These are phyloP conservation scores for Penicillium turbatum DNA, from an alignment of 495 filamentous ascomycete species.

Conservation along the genomic window DNA sequence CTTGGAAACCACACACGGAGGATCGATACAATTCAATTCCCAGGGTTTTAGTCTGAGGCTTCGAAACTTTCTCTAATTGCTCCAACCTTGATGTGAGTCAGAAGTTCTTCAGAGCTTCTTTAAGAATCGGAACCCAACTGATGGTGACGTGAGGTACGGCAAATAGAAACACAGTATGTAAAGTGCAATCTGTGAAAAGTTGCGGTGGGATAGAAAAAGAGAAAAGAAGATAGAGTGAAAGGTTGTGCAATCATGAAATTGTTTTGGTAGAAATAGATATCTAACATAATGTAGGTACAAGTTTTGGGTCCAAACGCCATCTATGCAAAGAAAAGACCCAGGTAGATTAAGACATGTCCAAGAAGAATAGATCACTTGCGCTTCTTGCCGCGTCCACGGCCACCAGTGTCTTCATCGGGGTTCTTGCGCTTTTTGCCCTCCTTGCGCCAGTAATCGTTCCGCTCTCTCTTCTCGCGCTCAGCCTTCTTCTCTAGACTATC, in stretches of 20 bases:
- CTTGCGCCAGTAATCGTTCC: slow-evolving; percentile 84
- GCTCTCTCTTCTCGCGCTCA: slow-evolving; percentile 82
- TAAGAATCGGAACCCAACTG: neutral
- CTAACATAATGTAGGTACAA: slow-evolving; percentile 7
- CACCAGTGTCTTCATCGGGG: slow-evolving; percentile 54
- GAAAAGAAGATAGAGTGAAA: neutral
- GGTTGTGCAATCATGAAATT: neutral
- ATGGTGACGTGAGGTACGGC: neutral
- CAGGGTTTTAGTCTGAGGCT: neutral
- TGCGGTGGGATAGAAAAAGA: neutral
- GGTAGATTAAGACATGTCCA: slow-evolving; percentile 20
- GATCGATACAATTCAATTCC: too few species aligned
- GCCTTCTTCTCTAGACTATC: slow-evolving; percentile 77
- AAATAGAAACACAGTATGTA: too few species aligned
- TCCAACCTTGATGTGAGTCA: neutral
- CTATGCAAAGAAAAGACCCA: slow-evolving; percentile 21
- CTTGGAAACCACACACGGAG: neutral
- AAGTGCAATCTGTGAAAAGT: too few species aligned
- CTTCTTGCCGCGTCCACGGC: slow-evolving; percentile 68
- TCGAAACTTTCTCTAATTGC: neutral
- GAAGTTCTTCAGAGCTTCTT: neutral
- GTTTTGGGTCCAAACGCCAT: slow-evolving; percentile 29
- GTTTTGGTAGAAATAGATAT: slow-evolving; percentile 1
- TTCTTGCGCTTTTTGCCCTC: slow-evolving; percentile 92
- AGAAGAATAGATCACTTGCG: slow-evolving; percentile 39